Evolutionary conservation across 306 rosid species (phyloP), one percentile per base, ranked within the genome.

Genomic region (Prunus fruticosa): DNA sequence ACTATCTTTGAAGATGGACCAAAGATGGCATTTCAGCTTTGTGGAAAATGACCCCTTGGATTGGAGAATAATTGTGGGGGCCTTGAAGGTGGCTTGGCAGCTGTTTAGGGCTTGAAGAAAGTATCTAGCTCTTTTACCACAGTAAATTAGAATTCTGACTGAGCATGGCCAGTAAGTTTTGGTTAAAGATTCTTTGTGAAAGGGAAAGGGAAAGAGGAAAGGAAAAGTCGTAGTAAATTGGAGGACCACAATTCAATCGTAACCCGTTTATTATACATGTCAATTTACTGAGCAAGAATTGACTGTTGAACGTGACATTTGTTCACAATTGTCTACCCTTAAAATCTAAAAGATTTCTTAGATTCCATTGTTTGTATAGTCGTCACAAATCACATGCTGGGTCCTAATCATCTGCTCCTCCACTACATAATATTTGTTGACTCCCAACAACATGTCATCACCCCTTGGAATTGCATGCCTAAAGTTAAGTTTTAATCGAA

Each of bases 161-260:
- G 65, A 62, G 67, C 10, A 38, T 20, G 54, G 16, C 51, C 51
- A 34, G 47, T 23, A 7, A 11, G 4, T 51, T 65, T 66, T 3
- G 23, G 51, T 45, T 65, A 60, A 23, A 58, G 56, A 58, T 74
- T 50, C 79, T 27, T 64, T 72, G 16, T 72, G 69, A 79, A 28
- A 68, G 60, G 51, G 78, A 45, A 64, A 64, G 32, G 60, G 30
- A 27, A 27, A 13, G 38, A 32, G 52, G 52, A 15, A 73, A 43
- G 3, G 30, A 30, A 69, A 52, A 69, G 52, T 52, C 18, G 66
- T n/a, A 7, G 54, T 46, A 60, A 70, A 76, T 15, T 61, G 25
- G 43, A 67, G 78, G 84, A 76, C 88, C 84, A 79, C 70, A 45
- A n/a, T 9, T 32, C 58, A 74, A 70, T 66, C 61, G 67, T 25